These are phyloP conservation scores for Aquilaria agallochum DNA, from an alignment of 441 rosid genomes.

Conservation along the genomic window DNA sequence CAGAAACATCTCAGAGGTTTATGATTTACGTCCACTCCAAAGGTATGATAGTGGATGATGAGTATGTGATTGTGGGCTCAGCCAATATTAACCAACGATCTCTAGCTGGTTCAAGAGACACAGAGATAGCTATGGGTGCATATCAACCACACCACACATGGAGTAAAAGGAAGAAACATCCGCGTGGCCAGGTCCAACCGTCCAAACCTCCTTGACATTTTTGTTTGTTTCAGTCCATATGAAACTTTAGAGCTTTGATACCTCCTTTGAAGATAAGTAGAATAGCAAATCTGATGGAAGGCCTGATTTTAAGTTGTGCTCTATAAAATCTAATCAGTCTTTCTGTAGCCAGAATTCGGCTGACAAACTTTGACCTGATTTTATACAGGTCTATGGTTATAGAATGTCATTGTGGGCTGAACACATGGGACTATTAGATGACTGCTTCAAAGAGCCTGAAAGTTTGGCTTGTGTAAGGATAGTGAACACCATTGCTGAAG, in stretches of 20 bases:
- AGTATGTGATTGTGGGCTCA: constrained; percentile 73
- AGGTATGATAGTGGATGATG: constrained; percentile 90
- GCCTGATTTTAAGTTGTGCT: neutral
- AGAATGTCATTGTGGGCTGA: constrained; percentile 92
- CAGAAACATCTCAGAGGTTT: constrained; percentile 59
- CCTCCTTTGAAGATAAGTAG: no score
- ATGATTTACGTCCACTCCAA: constrained; percentile 87
- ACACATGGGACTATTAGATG: constrained; percentile 52
- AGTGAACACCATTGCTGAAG: constrained; percentile 66
- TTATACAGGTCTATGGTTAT: constrained; percentile 61
- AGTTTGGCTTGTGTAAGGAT: constrained; percentile 47
- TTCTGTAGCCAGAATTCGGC: neutral
- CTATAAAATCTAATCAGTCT: no score
- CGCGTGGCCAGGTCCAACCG: constrained; percentile 63
- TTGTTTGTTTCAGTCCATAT: neutral
- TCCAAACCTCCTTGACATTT: constrained; percentile 10
- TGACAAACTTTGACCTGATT: constrained; percentile 4
- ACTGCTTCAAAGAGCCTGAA: constrained; percentile 46
- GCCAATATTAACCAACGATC: constrained; percentile 89
- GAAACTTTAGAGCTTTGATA: neutral
- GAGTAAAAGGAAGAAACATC: constrained; percentile 48
- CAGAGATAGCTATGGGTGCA: constrained; percentile 90
- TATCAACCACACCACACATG: constrained; percentile 67
- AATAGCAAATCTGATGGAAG: no score
- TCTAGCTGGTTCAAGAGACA: constrained; percentile 82